These are phyloP conservation scores for Globisporangium acanthophoron DNA, from an alignment of 352 stramenopile species.

Conservation along the genomic window DNA sequence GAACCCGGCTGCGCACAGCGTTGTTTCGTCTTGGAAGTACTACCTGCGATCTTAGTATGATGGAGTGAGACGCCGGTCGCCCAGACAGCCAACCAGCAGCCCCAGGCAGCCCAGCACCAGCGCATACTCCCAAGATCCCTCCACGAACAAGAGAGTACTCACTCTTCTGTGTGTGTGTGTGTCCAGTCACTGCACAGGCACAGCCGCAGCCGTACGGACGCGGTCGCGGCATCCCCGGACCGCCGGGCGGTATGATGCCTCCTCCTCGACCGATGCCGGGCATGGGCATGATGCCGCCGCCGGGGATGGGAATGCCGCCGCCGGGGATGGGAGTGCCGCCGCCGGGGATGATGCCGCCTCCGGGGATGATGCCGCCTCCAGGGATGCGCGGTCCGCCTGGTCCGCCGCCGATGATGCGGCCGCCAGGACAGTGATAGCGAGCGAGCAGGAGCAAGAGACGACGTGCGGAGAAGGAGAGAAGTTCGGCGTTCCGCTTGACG, in stretches of 20 bases:
- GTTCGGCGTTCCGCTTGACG: not conserved
- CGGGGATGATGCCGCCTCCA: slow-evolving; percentile 66
- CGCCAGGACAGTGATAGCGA: slow-evolving; percentile 47
- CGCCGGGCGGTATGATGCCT: slow-evolving; percentile 55
- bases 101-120: not conserved
- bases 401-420: slow-evolving; percentile 34
- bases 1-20: slow-evolving; percentile 64
- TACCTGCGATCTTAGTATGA: slow-evolving; percentile 88
- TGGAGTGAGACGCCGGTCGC: slow-evolving; percentile 25
- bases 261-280: slow-evolving; percentile 54
- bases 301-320: slow-evolving; percentile 74
- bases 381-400: slow-evolving; percentile 69
- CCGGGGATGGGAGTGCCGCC: slow-evolving; percentile 63
- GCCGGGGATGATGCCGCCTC: slow-evolving; percentile 23
- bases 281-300: slow-evolving; percentile 71
- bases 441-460: not conserved
- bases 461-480: not conserved
- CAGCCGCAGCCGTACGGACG: slow-evolving; percentile 77
- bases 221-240: slow-evolving; percentile 63
- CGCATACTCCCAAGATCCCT: not conserved
- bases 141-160: not conserved
- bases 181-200: slow-evolving; percentile 69
- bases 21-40: slow-evolving; percentile 42
- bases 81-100: not conserved
- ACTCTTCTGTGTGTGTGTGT: slow-evolving; percentile 8